Percentiles rank a stretch among this genome's conserved stretches.
Conservation (phyloP, 345 rosid species). For the Salix dunnii region DNA sequence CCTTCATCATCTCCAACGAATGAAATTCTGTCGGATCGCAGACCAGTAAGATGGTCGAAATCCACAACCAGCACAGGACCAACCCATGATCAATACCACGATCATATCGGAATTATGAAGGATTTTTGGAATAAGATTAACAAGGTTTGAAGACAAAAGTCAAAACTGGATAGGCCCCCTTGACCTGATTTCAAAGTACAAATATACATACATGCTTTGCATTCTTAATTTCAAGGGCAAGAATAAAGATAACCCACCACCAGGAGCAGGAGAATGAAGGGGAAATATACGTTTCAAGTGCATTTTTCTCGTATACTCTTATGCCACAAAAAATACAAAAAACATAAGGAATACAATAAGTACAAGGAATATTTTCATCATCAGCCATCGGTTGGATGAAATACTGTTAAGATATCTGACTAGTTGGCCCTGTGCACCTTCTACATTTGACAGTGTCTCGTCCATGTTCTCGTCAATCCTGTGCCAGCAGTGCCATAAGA, state of each 20-base stretch:
- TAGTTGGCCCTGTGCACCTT: slow-evolving; percentile 71
- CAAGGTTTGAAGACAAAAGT: not conserved
- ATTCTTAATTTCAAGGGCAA: slow-evolving; percentile 9
- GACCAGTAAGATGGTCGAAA: not conserved
- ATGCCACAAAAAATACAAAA: slow-evolving; percentile 79
- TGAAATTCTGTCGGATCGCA: not conserved
- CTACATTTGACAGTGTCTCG: slow-evolving; percentile 62
- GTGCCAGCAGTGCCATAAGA: slow-evolving; percentile 2
- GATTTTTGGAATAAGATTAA: not conserved
- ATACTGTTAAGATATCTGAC: slow-evolving; percentile 69
- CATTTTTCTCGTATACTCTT: slow-evolving; percentile 14
- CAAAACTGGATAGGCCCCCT: slow-evolving; percentile 16
- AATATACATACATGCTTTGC: slow-evolving; percentile 5
- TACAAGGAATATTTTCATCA: slow-evolving; percentile 78
- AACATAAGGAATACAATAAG: slow-evolving; percentile 70
- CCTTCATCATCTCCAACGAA: too few relatives aligned
- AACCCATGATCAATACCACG: too few relatives aligned
- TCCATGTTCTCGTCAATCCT: slow-evolving; percentile 88
- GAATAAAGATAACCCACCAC: not conserved
- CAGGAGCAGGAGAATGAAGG: not conserved
- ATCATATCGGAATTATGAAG: not conserved
- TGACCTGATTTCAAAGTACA: slow-evolving; percentile 1
- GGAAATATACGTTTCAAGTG: slow-evolving; percentile 3
- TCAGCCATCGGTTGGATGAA: slow-evolving; percentile 77
- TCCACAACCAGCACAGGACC: not conserved